These are phyloP conservation scores for Verticillium klebahnii DNA, from an alignment of 2,329 filamentous ascomycete species.

Conservation along the genomic window DNA sequence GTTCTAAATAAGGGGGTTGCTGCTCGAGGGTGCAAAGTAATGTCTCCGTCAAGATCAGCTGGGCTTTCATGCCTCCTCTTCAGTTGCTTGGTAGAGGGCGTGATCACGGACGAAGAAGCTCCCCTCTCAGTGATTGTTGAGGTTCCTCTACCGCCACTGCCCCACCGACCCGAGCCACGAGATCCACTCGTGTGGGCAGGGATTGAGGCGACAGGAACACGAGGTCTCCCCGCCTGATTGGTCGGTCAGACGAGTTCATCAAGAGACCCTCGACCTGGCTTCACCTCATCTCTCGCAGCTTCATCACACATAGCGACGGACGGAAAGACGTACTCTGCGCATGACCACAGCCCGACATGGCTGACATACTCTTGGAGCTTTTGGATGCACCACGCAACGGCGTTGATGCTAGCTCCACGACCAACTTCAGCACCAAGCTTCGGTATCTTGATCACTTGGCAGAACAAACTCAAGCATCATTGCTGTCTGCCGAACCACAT, in stretches of 20 bases:
- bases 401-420: slow-evolving; percentile 3
- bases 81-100: not conserved
- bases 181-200: not conserved
- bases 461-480: slow-evolving; percentile 67
- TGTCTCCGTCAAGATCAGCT: not conserved
- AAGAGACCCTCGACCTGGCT: not conserved
- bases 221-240: not conserved
- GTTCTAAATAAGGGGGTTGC: not conserved
- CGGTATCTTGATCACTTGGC: slow-evolving; percentile 75
- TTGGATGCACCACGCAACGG: slow-evolving; percentile 24
- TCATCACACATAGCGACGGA: not conserved
- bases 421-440: slow-evolving; percentile 21
- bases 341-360: slow-evolving; percentile 40
- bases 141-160: not conserved
- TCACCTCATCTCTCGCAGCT: not conserved
- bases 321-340: not conserved
- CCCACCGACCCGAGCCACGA: not conserved
- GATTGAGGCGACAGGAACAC: not conserved
- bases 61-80: not conserved
- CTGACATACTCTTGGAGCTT: slow-evolving; percentile 72
- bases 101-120: not conserved
- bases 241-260: not conserved
- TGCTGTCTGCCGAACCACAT: slow-evolving; percentile 72
- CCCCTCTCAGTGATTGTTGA: not conserved
- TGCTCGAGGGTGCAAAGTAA: not conserved